Evolutionary conservation across 2,329 filamentous ascomycete species (phyloP), one percentile per base, ranked within the genome.

Genomic region (Alternaria ventricosa): DNA sequence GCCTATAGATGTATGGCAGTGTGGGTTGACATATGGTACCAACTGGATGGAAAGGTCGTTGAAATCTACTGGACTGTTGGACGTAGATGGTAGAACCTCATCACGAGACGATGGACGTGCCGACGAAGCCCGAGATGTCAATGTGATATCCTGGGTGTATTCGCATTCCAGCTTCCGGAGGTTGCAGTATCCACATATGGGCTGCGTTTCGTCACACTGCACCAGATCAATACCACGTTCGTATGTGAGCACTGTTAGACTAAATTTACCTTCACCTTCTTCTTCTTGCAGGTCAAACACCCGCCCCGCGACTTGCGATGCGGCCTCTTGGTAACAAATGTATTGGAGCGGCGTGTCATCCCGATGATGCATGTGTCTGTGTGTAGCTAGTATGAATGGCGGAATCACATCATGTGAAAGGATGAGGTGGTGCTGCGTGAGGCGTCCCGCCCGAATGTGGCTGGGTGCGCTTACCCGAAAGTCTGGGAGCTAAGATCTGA

Each of bases 281-380:
- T 79, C 18, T 66, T 66, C 57, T 78, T 79, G 60, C 76, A 79
- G 9, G 69, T 77, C 4, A 66, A 41, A 55, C 75, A 79, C 4
- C 76, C 76, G 44, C 68, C 68, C 55, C 75, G 63, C 11, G 75
- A 78, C 59, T 79, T 79, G 50, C 65, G 69, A 50, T 79, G 76
- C 7, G 76, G 65, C 50, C 71, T 71, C 61, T 79, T 79, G n/a
- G 65, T 72, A 36, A 78, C 66, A 41, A 78, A 78, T 0, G 73
- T 74, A 36, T 70, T 53, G 41, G 60, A 75, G 44, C 69, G 70
- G 41, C 74, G 75, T 5, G 54, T 47, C 76, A 78, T 78, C 4
- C 43, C 10, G 12, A 20, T 13, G 12, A 22, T 41, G 20, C 20
- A 22, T 22, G 20, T 22, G 11, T 47, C 36, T n/a, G 25, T 28